Evolutionary conservation across 441 rosid genomes (phyloP), one percentile per base, ranked within the genome.

Genomic region (Aleurites moluccanus): DNA sequence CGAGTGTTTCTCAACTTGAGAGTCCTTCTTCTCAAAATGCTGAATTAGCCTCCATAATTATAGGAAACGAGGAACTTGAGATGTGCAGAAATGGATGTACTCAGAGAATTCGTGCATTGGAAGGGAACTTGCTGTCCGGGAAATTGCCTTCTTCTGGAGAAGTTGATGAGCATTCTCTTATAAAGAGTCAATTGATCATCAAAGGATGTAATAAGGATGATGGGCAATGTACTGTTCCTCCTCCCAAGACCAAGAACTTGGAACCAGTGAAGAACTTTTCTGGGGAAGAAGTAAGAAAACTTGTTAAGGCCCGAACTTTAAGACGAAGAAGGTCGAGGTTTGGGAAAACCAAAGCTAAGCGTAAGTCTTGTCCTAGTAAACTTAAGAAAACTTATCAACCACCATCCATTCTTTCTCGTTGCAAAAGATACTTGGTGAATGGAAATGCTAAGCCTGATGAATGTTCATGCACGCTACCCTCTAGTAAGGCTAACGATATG

Each of bases 41-140:
- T 60, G 83, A 74, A 55, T 59, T 78, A 21, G 81, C 82, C 45
- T 73, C 85, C 20, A 67, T 75, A 11, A 74, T 75, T 59, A 70
- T 72, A 67, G 45, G 79, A 71, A 81, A 77, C 69, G 74, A 86
- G 66, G 85, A 86, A 77, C 82, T 80, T 42, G 91, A 86, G 77
- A 73, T 69, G 47, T 79, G 65, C 72, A 74, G 75, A 73, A 88
- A 88, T 78, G 85, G 87, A 16, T 82, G 85, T 79, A 80, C 88
- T 2, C 89, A 85, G 61, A 88, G 88, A 80, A 76, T 86, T 27
- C 80, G 52, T 80, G 88, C 85, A 40, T 67, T 82, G 20, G 85
- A 85, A 64, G 73, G 84, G 45, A 82, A 85, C 53, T 49, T 73
- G 55, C 70, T 67, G 23, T 77, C 77, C 76, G 79, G 35, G 28